Conservation (phyloP, 352 stramenopile genomes). For the Pelagophyceae sp. region DNA sequence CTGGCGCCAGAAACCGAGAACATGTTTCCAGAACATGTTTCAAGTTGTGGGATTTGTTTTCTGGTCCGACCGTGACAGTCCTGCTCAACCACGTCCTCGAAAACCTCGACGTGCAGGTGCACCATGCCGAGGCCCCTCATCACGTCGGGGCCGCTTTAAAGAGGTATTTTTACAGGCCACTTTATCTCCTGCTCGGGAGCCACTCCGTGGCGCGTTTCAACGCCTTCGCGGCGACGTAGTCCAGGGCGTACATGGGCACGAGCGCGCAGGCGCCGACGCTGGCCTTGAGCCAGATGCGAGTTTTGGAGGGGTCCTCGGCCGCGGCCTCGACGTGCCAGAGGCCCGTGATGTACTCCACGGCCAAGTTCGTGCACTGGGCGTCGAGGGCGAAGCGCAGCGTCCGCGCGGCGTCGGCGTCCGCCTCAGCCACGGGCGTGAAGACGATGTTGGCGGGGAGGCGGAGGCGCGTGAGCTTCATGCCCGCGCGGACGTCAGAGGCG, state of each 20-base stretch:
- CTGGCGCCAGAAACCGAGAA: no score
- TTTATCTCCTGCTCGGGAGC: background rate
- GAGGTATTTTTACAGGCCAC: no score
- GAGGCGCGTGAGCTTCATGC: background rate
- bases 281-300: background rate
- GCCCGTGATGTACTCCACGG: background rate
- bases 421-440: background rate
- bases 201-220: background rate
- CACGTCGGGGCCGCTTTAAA: no score
- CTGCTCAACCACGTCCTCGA: no score
- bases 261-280: background rate
- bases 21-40: no score
- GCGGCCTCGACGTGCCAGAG: background rate
- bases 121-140: no score
- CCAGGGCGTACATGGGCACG: background rate
- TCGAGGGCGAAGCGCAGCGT: constrained; percentile 1
- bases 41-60: no score
- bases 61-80: no score
- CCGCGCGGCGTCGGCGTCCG: background rate
- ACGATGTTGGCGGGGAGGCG: constrained; percentile 10
- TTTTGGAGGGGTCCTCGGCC: background rate
- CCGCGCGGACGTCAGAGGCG: background rate
- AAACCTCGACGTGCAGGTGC: no score
- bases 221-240: constrained; percentile 13
- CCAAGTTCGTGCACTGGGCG: background rate